Percentiles rank a stretch among this genome's conserved stretches.
Evolutionary conservation across 2,329 filamentous ascomycete species (phyloP).

Genomic region (Colletotrichum tofieldiae): DNA sequence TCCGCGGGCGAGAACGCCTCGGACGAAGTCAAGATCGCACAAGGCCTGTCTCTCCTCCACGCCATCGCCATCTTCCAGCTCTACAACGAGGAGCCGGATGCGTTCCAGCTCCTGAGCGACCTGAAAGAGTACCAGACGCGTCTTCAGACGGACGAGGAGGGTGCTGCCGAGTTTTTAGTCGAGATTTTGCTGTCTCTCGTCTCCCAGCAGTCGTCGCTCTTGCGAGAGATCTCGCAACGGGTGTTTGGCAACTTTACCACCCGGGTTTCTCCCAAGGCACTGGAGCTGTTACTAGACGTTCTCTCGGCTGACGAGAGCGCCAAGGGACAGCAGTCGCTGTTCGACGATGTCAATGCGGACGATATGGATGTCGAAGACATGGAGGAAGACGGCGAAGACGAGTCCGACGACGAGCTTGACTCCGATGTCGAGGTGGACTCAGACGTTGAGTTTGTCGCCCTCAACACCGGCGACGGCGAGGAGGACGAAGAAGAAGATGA

Average conservation of each 20-base stretch:
- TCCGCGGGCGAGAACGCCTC: constrained; percentile 49
- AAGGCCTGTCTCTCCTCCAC: constrained; percentile 85
- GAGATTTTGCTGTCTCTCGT: constrained; percentile 94
- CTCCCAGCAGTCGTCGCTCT: constrained; percentile 85
- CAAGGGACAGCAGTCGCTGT: constrained; percentile 88
- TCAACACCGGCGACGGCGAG: constrained; percentile 59
- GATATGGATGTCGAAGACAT: constrained; percentile 58
- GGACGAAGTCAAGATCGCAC: constrained; percentile 60
- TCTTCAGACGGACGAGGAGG: constrained; percentile 70
- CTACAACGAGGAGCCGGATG: constrained; percentile 91
- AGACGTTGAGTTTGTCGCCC: constrained; percentile 67
- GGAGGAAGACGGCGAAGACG: constrained; percentile 58
- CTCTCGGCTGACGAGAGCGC: constrained; percentile 85
- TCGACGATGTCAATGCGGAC: constrained; percentile 74
- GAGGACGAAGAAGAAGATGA: constrained; percentile 61
- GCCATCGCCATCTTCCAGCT: constrained; percentile 89
- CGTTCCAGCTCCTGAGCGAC: constrained; percentile 85
- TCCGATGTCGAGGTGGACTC: constrained; percentile 64
- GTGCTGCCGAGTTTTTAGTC: constrained; percentile 79
- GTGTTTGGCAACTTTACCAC: constrained; percentile 88
- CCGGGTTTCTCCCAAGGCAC: constrained; percentile 80
- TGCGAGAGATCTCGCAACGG: constrained; percentile 88
- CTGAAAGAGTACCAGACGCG: constrained; percentile 83
- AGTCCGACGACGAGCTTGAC: constrained; percentile 59
- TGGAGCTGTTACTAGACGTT: constrained; percentile 78